phyloP scores from a whole-genome alignment of 2,329 filamentous ascomycete genomes.

The Elsinoe perseae region DNA sequence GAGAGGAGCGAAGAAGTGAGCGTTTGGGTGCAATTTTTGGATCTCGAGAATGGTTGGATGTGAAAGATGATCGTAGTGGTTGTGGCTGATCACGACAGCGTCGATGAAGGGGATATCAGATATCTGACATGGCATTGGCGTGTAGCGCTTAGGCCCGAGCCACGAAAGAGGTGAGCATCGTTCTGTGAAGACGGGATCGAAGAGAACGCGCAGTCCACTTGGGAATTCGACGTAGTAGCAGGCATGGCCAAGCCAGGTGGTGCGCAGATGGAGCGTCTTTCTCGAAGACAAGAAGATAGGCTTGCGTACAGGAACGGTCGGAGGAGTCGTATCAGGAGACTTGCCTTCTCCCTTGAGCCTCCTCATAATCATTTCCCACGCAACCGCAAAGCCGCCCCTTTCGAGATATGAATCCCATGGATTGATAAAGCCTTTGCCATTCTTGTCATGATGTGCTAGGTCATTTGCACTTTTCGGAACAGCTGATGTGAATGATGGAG shows the following conservation, averaged over 20 bases:
- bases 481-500: conserved; percentile 31
- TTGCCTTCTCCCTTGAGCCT: conserved; percentile 45
- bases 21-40: conserved; percentile 61
- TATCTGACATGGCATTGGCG: conserved; percentile 54
- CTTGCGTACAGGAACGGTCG: conserved; percentile 58
- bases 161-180: conserved; percentile 71
- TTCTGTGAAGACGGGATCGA: conserved; percentile 87
- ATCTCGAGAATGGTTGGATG: conserved; percentile 67
- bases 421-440: conserved; percentile 50
- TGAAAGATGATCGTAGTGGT: conserved; percentile 88
- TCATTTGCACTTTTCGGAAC: conserved; percentile 39
- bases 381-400: conserved; percentile 28
- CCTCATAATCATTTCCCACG: conserved; percentile 36
- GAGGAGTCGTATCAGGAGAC: conserved; percentile 54
- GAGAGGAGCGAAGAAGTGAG: conserved; percentile 80
- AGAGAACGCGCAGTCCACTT: conserved; percentile 74
- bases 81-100: conserved; percentile 72
- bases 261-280: conserved; percentile 55
- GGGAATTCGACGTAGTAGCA: conserved; percentile 92
- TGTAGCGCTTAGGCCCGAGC: conserved; percentile 69
- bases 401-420: conserved; percentile 50
- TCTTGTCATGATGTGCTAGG: conserved; percentile 45
- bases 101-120: conserved; percentile 42
- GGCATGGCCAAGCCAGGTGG: conserved; percentile 92
- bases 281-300: conserved; percentile 60